These are phyloP conservation scores for Actinomortierella wolfii DNA, from an alignment of 371 early-diverging fungal species.

Conservation along the genomic window DNA sequence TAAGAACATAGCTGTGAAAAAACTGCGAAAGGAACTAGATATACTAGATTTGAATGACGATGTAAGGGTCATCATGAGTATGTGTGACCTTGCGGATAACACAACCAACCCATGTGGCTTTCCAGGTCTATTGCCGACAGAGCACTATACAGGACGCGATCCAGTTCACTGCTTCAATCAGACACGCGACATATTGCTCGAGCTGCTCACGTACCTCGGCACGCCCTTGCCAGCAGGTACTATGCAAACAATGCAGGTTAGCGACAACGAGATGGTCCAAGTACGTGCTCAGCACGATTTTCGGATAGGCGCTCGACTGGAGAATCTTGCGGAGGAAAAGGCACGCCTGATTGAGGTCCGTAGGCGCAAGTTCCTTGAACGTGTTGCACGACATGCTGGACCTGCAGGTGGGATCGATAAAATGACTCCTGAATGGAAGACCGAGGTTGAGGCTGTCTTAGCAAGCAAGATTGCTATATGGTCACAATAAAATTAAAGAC, in stretches of 20 bases:
- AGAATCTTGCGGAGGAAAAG: not conserved
- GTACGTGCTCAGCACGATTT: not conserved
- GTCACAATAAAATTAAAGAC: too few relatives aligned
- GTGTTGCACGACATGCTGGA: not conserved
- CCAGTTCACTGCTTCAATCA: conserved; percentile 6
- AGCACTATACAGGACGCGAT: conserved; percentile 1
- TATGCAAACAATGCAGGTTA: not conserved
- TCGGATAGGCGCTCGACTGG: not conserved
- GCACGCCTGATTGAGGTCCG: not conserved
- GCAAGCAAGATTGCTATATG: conserved; percentile 1
- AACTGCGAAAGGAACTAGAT: not conserved
- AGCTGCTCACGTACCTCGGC: conserved; percentile 3
- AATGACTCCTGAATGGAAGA: conserved; percentile 2
- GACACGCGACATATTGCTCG: conserved; percentile 3
- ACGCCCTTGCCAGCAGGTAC: not conserved
- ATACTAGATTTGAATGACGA: not conserved
- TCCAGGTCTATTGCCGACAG: conserved; percentile 6
- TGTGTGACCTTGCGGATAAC: conserved; percentile 3
- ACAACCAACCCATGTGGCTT: conserved; percentile 7
- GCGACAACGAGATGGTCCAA: not conserved
- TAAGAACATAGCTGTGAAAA: not conserved
- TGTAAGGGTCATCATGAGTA: conserved; percentile 1
- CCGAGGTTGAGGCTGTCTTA: conserved; percentile 4
- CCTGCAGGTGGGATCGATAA: not conserved
- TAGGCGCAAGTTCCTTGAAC: conserved; percentile 3